Evolutionary conservation across 179 eudicot species (phyloP).

Genomic region (Sideroxylon spinosum): DNA sequence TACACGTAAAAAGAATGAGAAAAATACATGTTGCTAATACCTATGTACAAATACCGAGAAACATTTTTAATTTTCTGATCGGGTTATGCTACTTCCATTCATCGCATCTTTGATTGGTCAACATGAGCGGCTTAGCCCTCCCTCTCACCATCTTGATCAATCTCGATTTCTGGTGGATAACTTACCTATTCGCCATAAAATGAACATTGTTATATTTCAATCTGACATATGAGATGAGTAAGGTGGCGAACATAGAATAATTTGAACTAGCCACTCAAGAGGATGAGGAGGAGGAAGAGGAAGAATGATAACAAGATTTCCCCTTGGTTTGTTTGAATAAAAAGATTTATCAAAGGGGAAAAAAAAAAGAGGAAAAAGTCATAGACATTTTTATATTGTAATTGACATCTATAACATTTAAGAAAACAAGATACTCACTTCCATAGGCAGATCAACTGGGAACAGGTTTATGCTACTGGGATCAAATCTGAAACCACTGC

Average conservation of each 20-base stretch:
- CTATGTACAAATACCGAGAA: constrained; percentile 32
- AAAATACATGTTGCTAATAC: constrained; percentile 24
- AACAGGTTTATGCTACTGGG: constrained; percentile 67
- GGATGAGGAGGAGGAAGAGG: neutral
- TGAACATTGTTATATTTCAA: neutral
- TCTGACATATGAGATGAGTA: neutral
- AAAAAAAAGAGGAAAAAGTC: neutral
- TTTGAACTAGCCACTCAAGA: neutral
- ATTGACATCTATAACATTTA: neutral
- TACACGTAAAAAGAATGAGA: constrained; percentile 42
- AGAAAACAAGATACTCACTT: constrained; percentile 35
- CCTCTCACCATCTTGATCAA: constrained; percentile 21
- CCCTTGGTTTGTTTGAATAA: neutral
- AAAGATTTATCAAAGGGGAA: neutral
- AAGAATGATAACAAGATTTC: neutral
- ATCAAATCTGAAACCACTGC: constrained; percentile 65
- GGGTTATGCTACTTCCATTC: neutral
- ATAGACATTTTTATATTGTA: neutral
- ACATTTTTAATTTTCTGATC: neutral
- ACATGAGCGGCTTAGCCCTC: constrained; percentile 21
- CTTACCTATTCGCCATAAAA: constrained; percentile 29
- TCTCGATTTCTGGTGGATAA: constrained; percentile 24
- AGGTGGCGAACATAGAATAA: neutral
- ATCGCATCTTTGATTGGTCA: constrained; percentile 23
- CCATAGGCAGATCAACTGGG: constrained; percentile 45